A percentile compares a stretch with the other conserved stretches of the same genome.
phyloP scores from a whole-genome alignment of 73 alveolate species.

The Symbiodinium natans region DNA sequence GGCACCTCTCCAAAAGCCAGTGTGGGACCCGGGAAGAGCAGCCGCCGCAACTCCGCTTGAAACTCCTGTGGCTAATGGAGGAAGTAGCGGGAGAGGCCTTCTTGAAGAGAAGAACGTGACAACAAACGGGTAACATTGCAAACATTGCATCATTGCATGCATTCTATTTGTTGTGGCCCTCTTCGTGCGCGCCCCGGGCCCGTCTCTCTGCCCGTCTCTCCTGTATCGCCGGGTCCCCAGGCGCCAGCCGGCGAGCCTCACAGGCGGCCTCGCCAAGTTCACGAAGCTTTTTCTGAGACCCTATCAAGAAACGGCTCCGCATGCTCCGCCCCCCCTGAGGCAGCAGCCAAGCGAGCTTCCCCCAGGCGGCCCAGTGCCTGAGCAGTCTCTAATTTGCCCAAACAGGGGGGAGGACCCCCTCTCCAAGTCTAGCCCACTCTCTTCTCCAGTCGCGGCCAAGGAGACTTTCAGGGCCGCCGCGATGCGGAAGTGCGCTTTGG shows the following conservation, averaged over 20 bases:
- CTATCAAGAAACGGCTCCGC: too few relatives aligned
- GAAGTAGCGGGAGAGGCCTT: too few relatives aligned
- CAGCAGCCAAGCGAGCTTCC: conserved; percentile 42
- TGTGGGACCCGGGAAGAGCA: conserved; percentile 1
- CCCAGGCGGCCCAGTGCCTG: conserved; percentile 76
- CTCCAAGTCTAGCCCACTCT: too few relatives aligned
- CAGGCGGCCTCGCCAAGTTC: conserved; percentile 34
- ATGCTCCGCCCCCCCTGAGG: too few relatives aligned
- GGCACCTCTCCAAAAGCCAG: conserved; percentile 45
- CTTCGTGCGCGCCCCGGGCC: too few relatives aligned
- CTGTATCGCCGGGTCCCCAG: too few relatives aligned
- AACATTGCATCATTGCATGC: too few relatives aligned
- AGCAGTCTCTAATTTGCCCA: neutral
- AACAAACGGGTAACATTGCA: too few relatives aligned
- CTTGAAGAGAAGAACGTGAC: too few relatives aligned
- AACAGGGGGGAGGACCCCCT: too few relatives aligned
- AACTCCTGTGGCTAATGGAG: neutral
- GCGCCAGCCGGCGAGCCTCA: conserved; percentile 62
- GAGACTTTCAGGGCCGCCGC: conserved; percentile 60
- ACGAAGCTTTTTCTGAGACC: too few relatives aligned
- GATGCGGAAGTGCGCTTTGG: conserved; percentile 66
- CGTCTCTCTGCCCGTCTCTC: neutral
- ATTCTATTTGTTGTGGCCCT: too few relatives aligned
- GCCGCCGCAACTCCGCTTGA: conserved; percentile 26
- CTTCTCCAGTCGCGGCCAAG: neutral